Evolutionary conservation across 768 basidiomycete species (phyloP), one percentile per base, ranked within the genome.

Genomic region (Suillus bovinus): DNA sequence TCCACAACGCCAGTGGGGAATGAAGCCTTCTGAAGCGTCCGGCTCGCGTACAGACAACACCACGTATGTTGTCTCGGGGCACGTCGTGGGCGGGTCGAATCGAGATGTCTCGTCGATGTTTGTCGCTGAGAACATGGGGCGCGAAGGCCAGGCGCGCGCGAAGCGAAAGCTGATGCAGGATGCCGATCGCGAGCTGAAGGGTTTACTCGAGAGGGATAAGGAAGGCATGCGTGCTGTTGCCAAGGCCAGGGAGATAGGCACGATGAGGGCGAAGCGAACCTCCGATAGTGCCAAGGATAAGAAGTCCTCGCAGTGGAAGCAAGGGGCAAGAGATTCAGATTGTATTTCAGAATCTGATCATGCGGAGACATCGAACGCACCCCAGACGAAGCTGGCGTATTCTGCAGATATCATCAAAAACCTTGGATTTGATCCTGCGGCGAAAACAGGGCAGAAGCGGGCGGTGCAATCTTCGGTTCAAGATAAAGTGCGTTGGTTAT

Each of bases 51-150:
- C 38, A 29, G 68, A 65, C n/a, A 74, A 75, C 17, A 77, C 88
- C 59, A 93, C 93, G 8, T 97, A 96, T 69, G 80, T 96, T 49
- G 81, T 96, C 24, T 87, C 87, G 0, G 93, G 94, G 3, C 91
- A 93, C 62, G 79, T 93, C 59, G 81, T 94, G 11, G 80, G 83
- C 36, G 84, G 82, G 22, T 71, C 77, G 2, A 71, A 69, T 34
- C 74, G 65, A 3, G 70, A 71, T 22, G 54, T 65, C 13, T 62
- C 66, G 53, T 78, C 80, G 17, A 67, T 90, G 66, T 88, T 84
- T 64, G 70, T 87, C 4, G 71, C 81, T 1, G 95, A 96, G 74
- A 86, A 79, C 61, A 79, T 95, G 42, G 94, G 94, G 1, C 80
- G 94, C 20, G 89, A 89, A 59, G 88, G 89, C 2, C 91, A 94